Base-by-base conservation (phyloP, 345 rosid genomes). In the Euphorbia lathyris region DNA sequence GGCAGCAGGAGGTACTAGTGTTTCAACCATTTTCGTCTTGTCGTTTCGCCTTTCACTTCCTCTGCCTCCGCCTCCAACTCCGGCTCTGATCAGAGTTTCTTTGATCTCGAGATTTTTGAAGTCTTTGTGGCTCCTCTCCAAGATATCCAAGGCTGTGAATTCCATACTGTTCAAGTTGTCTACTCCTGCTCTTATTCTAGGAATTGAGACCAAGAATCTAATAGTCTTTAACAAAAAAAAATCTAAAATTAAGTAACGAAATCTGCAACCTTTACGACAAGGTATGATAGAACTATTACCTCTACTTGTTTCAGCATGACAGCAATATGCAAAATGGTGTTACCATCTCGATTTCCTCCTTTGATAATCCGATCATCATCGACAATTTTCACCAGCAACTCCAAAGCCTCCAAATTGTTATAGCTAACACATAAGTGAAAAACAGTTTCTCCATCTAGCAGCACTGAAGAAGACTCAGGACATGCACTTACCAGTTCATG, bases 311-410 rank as follows among this genome's bases (percentile, higher is more conserved):
- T 42, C n/a, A 64, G 29, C 56, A 64, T 45, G 30, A 26, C 7
- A 64, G 68, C 68, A 12, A 45, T 23, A 40, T 64, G 68, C 36
- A 43, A 26, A 53, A 64, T 45, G 10, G 68, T 64, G 22, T 64
- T 64, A 19, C 68, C 68, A 23, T 64, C 55, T 25, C 0, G 27
- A 45, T 64, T 43, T 14, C 19, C 68, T 25, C 1, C 19, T 3
- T 22, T 40, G 20, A 64, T 7, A 23, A 45, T 14, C 36, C 43
- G 53, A 64, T 43, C 68, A 23, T 16, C 55, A 13, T 45, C 7
- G 3, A 42, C 19, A 20, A 16, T 3, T 19, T 36, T 10, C 65
- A 32, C 11, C 68, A 64, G 47, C 25, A 64, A 11, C 17, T 12
- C 43, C 29, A 64, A 43, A 23, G 68, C 68, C 9, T 64, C 68